Evolutionary conservation across 1,284 basidiomycete genomes (phyloP), one percentile per base, ranked within the genome.

Genomic region (Cystodermella granulosa): DNA sequence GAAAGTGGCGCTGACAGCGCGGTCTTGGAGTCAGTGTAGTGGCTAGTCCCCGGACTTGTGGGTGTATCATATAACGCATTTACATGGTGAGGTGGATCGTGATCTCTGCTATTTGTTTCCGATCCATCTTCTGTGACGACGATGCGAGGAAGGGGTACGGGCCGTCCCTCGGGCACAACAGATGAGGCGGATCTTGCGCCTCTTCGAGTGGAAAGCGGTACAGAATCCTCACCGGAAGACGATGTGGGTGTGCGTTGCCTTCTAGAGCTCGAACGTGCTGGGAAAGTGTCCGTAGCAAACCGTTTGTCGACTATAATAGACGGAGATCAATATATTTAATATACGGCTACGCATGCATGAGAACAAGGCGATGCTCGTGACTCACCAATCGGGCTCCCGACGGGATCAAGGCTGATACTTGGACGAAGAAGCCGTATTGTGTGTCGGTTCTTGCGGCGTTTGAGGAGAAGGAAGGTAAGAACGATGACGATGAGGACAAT

Each of bases 401-500:
- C n/a, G n/a, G 26, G 26, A 31, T 31, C n/a, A 31, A 31, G 8
- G 26, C 8, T 31, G n/a, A 31, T 31, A n/a, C 26, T 8, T 31
- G 26, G 26, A n/a, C n/a, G 8, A 31, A 31, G 26, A 31, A 31
- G n/a, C 8, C n/a, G n/a, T 31, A 8, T 31, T 31, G n/a, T n/a
- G n/a, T 31, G 26, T 31, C 26, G 26, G 8, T 31, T 31, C 8
- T 40, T 6, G 11, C 39, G 39, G 6, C 22, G 39, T 14, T 17
- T 6, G 7, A 40, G 16, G 39, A 40, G 17, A 13, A 13, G 13
- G 13, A 40, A 7, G 22, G 18, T 40, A 13, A 40, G 22, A 18
- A 20, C 11, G 6, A 40, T 40, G 13, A 21, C 39, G 11, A 40
- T 21, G 15, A 40, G 39, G 39, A 40, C 39, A 21, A 40, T 24